Evolutionary conservation across 169 alveolate species (phyloP).

Genomic region (Plasmodium relictum): DNA sequence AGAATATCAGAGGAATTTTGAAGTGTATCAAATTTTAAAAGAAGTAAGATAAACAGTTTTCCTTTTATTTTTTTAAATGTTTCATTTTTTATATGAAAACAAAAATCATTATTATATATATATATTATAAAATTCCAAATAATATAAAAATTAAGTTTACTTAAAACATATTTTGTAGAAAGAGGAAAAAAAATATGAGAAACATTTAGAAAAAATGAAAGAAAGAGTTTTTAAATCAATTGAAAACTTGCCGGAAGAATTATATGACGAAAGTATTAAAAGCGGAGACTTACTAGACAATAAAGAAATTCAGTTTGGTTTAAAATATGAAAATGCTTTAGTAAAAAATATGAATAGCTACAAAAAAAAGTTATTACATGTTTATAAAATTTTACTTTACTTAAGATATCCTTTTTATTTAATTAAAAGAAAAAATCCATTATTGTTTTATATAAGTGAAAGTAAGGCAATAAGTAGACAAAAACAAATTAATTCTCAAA

Average conservation of each 20-base stretch:
- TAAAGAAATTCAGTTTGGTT: conserved; percentile 71
- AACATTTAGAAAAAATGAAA: conserved; percentile 64
- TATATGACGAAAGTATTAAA: conserved; percentile 73
- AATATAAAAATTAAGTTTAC: not conserved
- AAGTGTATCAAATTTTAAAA: conserved; percentile 76
- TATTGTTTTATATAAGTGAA: conserved; percentile 86
- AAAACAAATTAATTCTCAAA: conserved; percentile 84
- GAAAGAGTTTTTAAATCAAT: conserved; percentile 54
- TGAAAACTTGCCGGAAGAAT: conserved; percentile 49
- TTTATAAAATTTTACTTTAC: conserved; percentile 81
- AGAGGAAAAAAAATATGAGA: conserved; percentile 52
- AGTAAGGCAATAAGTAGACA: conserved; percentile 85
- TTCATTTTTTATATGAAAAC: no score
- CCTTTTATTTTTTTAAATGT: not conserved
- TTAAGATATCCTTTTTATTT: conserved; percentile 84
- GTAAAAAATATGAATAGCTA: conserved; percentile 75
- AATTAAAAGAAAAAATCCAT: conserved; percentile 81
- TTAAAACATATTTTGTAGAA: conserved; percentile 19
- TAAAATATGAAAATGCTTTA: conserved; percentile 78
- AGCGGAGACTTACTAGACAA: conserved; percentile 44
- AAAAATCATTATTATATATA: not conserved
- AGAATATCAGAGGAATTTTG: conserved; percentile 79
- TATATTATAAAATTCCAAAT: not conserved
- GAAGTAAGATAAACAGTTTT: conserved; percentile 39
- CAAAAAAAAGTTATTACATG: conserved; percentile 82